Evolutionary conservation across 73 alveolate genomes (phyloP), one percentile per base, ranked within the genome.

Genomic region (Uronychia binucleata): DNA sequence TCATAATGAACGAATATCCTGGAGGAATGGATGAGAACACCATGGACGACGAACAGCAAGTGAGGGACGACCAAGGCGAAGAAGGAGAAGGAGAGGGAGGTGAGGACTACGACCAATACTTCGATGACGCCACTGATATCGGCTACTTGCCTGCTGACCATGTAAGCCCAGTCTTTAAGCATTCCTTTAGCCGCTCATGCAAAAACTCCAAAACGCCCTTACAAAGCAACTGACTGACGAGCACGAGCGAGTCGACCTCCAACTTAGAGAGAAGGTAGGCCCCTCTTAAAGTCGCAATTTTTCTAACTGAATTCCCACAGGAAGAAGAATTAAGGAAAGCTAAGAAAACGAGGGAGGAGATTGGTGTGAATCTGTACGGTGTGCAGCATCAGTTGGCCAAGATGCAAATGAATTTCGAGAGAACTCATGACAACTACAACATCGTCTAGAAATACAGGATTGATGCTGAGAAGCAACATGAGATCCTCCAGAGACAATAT

Each of bases 311-410:
- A 60, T 31, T 82, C 28, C 1, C 58, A 28, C 32, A 85, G 81
- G 98, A 95, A 77, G 98, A 94, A 84, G 90, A 91, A 32, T 86
- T 95, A 74, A 86, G 92, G 57, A 95, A 93, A 58, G 79, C 90
- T 31, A 93, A 95, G 75, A 95, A 93, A 86, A 77, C 78, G 5
- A 82, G 96, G 33, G 98, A 95, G 81, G 98, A 95, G 78, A 85
- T 94, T 81, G 98, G 98, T 90, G 98, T 95, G 28, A 92, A 95
- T 77, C 91, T 95, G 27, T 95, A 95, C 91, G 96, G 97, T 11
- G 98, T 93, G 1, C 93, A 95, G 85, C 94, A 95, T 81, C 93
- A 95, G 77, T 84, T 95, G 57, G 98, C 98, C 46, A 95, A 95
- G 67, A 93, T 93, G 95, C 90, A 95, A 82, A 82, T 92, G 90